Conservation (phyloP, 495 filamentous ascomycete species). For the Ramalina intermedia region DNA sequence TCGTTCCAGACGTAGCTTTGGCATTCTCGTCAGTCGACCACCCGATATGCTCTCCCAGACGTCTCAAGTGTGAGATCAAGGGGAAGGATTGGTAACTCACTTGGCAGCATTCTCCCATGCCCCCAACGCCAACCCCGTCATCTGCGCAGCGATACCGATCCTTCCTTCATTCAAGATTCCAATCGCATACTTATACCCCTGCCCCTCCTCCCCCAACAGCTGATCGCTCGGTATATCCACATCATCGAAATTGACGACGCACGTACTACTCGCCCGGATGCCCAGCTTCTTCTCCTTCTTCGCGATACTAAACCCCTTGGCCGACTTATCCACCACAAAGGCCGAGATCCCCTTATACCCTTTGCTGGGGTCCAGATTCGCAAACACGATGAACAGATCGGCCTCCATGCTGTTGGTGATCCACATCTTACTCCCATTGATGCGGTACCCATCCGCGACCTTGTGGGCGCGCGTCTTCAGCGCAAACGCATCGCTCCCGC, state of each 20-base stretch:
- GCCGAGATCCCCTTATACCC: conserved; percentile 94
- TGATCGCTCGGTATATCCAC: conserved; percentile 80
- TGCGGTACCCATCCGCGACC: conserved; percentile 52
- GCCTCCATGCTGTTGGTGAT: conserved; percentile 95
- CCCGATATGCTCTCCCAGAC: too few species aligned
- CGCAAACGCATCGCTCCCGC: conserved; percentile 91
- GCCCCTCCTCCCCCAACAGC: conserved; percentile 71
- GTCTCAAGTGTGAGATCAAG: too few species aligned
- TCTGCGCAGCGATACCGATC: conserved; percentile 96
- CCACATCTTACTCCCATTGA: conserved; percentile 97
- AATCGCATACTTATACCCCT: conserved; percentile 98
- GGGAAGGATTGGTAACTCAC: too few species aligned
- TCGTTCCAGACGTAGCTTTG: conserved; percentile 87
- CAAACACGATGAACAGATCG: conserved; percentile 93
- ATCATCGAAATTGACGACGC: conserved; percentile 94
- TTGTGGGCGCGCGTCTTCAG: conserved; percentile 74
- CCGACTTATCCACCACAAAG: conserved; percentile 85
- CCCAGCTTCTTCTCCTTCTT: conserved; percentile 99
- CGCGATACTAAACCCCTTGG: conserved; percentile 80
- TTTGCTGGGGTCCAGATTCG: conserved; percentile 75
- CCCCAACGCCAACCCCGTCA: conserved; percentile 91
- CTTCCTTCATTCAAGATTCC: conserved; percentile 91
- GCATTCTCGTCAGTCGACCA: not conserved
- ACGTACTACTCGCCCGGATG: conserved; percentile 88
- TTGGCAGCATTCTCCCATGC: conserved; percentile 90